phyloP scores from a whole-genome alignment of 257 asterid species.

The Solanum lycopersicoides region DNA sequence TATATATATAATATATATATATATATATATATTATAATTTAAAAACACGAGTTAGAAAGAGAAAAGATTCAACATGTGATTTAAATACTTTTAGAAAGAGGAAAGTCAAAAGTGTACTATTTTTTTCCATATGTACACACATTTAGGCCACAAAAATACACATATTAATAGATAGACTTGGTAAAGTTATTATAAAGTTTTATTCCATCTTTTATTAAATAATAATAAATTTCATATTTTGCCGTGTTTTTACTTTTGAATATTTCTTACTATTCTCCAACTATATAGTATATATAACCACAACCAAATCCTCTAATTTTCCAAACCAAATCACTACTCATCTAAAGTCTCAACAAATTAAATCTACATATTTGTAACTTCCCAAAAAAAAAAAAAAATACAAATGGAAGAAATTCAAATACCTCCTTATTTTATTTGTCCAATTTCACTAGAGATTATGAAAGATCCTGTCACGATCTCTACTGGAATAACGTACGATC shows the following conservation, averaged over 20 bases:
- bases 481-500: constrained; percentile 78
- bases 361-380: background rate
- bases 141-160: background rate
- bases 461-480: constrained; percentile 65
- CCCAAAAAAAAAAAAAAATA: background rate
- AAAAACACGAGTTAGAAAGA: background rate
- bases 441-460: constrained; percentile 72
- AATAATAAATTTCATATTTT: background rate
- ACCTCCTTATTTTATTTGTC: constrained; percentile 72
- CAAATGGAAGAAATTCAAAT: constrained; percentile 48
- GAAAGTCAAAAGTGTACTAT: background rate
- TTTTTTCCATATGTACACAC: background rate
- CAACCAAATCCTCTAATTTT: background rate
- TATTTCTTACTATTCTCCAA: background rate
- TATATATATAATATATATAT: accelerated
- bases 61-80: background rate
- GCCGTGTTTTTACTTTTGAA: constrained; percentile 41
- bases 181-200: background rate
- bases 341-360: background rate
- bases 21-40: background rate
- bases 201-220: background rate
- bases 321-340: constrained; percentile 14
- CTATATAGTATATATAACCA: background rate
- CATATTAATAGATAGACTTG: background rate
- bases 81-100: background rate